Evolutionary conservation across 371 early-diverging fungal species (phyloP), one percentile per base, ranked within the genome.

Genomic region (Mortierella polycephala): DNA sequence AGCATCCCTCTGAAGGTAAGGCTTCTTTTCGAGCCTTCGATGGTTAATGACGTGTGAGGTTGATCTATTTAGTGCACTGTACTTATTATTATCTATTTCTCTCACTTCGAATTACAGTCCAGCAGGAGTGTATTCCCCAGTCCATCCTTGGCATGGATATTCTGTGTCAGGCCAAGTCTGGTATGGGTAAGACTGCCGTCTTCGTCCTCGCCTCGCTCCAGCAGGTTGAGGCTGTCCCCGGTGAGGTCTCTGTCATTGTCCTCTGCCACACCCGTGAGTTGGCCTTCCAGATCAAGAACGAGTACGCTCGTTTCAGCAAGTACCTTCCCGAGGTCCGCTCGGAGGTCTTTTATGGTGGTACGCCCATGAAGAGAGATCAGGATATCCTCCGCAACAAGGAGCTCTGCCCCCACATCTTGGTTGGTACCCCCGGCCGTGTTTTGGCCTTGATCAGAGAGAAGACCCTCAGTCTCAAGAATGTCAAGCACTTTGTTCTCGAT

Each of bases 181-280:
- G 99, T 84, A 96, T 99, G 96, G 99, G 99, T 74, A 99, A 99
- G 86, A 99, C 99, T 3, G 98, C 98, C 18, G 99, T 98, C 46
- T 99, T 99, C 84, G 98, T 99, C 7, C 87, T 99, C 54, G 95
- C 98, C 12, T 93, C 97, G 13, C 90, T 99, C 46, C 98, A 99
- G 85, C 97, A 98, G 84, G 89, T 98, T 51, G 96, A 96, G 64
- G 91, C 94, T 51, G 85, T 90, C 39, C 86, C 89, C 12, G 94
- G 92, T 46, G 91, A 93, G 61, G 93, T 93, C 14, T 87, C 93
- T 57, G 97, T 96, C 10, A 86, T 99, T 68, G 95, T 99, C 6
- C 90, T 98, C 63, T 97, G 97, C 87, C 98, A 98, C 84, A 98
- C 99, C 50, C 95, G 98, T 81, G 99, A 99, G 85, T 86, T 99